Percentiles rank a stretch among this genome's conserved stretches.
These are phyloP conservation scores for Thecaphora frezii DNA, from an alignment of 1,284 basidiomycete genomes.

Conservation along the genomic window DNA sequence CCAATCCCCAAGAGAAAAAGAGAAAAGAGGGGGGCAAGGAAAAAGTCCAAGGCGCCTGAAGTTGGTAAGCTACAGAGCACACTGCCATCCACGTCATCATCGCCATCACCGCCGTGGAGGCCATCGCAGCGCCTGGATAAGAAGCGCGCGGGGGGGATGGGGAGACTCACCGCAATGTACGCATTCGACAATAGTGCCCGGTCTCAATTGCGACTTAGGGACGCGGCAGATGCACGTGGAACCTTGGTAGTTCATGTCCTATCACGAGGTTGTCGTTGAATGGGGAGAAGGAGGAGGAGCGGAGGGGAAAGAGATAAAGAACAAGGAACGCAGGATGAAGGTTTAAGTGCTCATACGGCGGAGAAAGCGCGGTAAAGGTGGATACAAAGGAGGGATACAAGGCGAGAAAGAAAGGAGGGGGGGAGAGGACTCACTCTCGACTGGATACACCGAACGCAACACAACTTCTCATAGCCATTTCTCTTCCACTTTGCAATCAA, in stretches of 20 bases:
- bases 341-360: too few species aligned
- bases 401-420: neutral
- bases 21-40: too few species aligned
- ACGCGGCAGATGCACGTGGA: conserved; percentile 99
- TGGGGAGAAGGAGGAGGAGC: conserved; percentile 1
- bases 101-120: too few species aligned
- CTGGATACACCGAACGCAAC: conserved; percentile 95
- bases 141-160: too few species aligned
- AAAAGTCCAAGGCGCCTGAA: too few species aligned
- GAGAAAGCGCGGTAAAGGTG: too few species aligned
- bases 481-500: conserved; percentile 99
- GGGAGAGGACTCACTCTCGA: conserved; percentile 68
- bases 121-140: too few species aligned
- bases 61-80: too few species aligned
- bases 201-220: conserved; percentile 86
- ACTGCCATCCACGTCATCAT: too few species aligned
- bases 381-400: neutral
- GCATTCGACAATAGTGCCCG: conserved; percentile 93
- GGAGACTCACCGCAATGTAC: conserved; percentile 83
- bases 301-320: neutral
- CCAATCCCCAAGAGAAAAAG: neutral
- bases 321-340: neutral
- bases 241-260: conserved; percentile 98
- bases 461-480: conserved; percentile 95
- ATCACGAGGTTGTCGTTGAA: conserved; percentile 13